These are phyloP conservation scores for Aspergillus sp. DNA, from an alignment of 2,329 filamentous ascomycete species.

Conservation along the genomic window DNA sequence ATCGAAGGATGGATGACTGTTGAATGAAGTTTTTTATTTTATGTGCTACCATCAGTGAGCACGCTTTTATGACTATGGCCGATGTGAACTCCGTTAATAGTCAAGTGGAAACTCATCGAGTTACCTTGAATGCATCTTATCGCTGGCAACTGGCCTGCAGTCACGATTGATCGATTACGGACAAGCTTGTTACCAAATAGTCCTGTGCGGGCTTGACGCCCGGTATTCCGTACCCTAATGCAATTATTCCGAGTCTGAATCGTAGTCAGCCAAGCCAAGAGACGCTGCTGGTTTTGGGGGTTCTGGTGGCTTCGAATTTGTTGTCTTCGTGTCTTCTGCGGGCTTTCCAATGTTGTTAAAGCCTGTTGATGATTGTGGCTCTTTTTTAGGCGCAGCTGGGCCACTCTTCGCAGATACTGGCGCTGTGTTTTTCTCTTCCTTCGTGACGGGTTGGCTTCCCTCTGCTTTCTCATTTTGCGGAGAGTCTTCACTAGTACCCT, in stretches of 20 bases:
- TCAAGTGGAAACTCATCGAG: neutral
- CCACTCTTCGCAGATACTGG: neutral
- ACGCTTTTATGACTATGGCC: neutral
- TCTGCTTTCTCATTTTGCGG: conserved; percentile 8
- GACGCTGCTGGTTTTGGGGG: conserved; percentile 9
- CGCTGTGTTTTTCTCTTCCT: neutral
- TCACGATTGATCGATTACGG: neutral
- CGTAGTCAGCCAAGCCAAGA: conserved; percentile 33
- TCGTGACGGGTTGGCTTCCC: neutral
- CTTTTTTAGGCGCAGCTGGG: neutral
- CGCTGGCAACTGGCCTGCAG: neutral
- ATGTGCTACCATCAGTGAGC: no score
- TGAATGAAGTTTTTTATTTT: no score
- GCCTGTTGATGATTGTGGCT: neutral
- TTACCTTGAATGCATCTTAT: neutral
- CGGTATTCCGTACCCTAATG: neutral
- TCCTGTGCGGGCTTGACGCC: neutral
- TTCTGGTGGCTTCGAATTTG: conserved; percentile 2
- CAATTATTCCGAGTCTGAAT: conserved; percentile 35
- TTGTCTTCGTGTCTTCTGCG: neutral
- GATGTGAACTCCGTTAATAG: neutral
- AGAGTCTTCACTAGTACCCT: conserved; percentile 8
- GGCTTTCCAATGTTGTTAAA: neutral
- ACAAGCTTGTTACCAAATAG: neutral
- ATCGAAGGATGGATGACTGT: no score